Conservation (phyloP, 768 basidiomycete genomes). For the Auricularia sp. region DNA sequence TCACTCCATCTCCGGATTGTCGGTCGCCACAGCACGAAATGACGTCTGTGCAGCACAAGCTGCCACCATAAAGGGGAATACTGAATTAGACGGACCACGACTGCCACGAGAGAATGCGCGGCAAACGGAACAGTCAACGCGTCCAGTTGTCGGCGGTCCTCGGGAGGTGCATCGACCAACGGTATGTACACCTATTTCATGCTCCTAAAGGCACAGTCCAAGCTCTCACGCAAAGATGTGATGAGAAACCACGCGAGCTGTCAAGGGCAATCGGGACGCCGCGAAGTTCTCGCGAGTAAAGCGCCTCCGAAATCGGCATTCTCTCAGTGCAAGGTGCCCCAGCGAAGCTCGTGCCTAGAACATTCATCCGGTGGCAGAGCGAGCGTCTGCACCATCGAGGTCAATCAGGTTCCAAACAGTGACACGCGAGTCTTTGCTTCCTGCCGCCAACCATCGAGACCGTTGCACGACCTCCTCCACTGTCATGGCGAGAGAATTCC, state of each 20-base stretch:
- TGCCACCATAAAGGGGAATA: not conserved
- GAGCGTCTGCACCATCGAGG: not conserved
- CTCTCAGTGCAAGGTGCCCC: not conserved
- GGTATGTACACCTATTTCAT: not conserved
- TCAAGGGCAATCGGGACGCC: not conserved
- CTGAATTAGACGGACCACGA: not conserved
- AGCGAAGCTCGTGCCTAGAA: not conserved
- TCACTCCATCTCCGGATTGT: not conserved
- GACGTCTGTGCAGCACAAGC: not conserved
- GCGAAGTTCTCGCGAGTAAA: not conserved
- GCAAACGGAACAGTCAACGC: not conserved
- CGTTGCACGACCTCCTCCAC: conserved; percentile 3
- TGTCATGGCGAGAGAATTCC: conserved; percentile 12
- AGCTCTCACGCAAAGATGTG: not conserved
- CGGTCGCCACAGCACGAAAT: not conserved
- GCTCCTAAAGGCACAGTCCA: not conserved
- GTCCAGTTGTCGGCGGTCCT: not conserved
- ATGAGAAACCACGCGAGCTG: not conserved
- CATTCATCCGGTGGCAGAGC: not conserved
- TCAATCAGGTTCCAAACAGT: not conserved
- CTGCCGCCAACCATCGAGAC: conserved; percentile 27
- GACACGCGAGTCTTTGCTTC: conserved; percentile 24
- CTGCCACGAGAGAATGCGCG: not conserved
- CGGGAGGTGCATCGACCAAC: not conserved
- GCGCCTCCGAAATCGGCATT: not conserved